Evolutionary conservation across 2,329 filamentous ascomycete genomes (phyloP).

Genomic region (Akanthomyces lecanii): DNA sequence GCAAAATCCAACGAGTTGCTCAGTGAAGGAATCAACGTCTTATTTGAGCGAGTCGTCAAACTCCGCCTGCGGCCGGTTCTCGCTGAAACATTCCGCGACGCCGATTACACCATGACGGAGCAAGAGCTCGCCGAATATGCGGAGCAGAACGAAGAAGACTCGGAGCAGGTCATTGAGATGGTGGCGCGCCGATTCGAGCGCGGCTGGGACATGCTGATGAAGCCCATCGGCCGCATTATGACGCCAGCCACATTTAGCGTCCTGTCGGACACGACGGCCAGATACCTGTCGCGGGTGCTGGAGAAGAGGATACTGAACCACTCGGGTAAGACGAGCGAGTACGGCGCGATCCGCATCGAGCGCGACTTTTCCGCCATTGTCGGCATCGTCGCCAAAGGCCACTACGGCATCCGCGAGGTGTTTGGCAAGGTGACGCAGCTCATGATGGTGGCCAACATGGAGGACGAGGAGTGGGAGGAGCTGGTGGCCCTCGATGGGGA

Average conservation of each 20-base stretch:
- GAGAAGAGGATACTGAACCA: constrained; percentile 86
- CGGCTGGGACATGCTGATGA: constrained; percentile 81
- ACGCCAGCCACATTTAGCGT: constrained; percentile 71
- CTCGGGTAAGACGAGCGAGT: constrained; percentile 71
- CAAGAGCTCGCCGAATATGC: constrained; percentile 56
- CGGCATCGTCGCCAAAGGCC: constrained; percentile 59
- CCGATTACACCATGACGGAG: constrained; percentile 72
- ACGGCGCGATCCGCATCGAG: constrained; percentile 79
- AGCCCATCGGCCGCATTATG: constrained; percentile 78
- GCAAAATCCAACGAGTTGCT: constrained; percentile 77
- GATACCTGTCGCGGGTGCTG: constrained; percentile 70
- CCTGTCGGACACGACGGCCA: constrained; percentile 70
- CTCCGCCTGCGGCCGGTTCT: constrained; percentile 79
- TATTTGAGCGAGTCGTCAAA: constrained; percentile 85
- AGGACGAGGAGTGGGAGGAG: constrained; percentile 93
- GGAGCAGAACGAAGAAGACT: constrained; percentile 49
- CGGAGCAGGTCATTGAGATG: constrained; percentile 56
- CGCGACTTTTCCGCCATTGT: constrained; percentile 78
- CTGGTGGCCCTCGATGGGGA: constrained; percentile 49
- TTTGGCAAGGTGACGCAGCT: constrained; percentile 78
- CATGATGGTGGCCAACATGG: constrained; percentile 85
- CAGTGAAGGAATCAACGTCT: constrained; percentile 75
- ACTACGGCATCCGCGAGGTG: constrained; percentile 72
- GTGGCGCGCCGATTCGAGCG: constrained; percentile 77
- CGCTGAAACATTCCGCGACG: constrained; percentile 83